These are phyloP conservation scores for Metarhizium rileyi DNA, from an alignment of 2,329 filamentous ascomycete genomes.

Conservation along the genomic window DNA sequence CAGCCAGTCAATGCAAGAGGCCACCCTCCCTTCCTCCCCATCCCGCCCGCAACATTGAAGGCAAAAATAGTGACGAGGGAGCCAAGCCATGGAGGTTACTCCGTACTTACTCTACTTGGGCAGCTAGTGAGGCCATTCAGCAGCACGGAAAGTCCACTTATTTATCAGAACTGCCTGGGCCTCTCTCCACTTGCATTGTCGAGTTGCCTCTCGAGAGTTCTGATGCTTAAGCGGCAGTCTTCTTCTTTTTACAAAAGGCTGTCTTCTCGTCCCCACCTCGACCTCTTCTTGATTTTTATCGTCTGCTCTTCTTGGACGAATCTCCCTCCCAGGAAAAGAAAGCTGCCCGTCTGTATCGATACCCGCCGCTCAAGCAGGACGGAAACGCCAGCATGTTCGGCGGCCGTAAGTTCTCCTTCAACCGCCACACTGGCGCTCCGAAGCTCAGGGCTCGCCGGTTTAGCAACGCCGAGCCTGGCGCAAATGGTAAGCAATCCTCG, in stretches of 20 bases:
- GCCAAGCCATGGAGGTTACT: too few species aligned
- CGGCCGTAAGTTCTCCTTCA: conserved; percentile 57
- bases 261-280: neutral
- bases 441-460: conserved; percentile 44
- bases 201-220: neutral
- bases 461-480: conserved; percentile 46
- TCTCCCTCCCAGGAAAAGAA: neutral
- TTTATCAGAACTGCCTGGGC: too few species aligned
- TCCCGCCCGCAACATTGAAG: too few species aligned
- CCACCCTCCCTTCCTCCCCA: too few species aligned
- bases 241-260: neutral
- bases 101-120: too few species aligned
- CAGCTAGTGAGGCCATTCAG: neutral
- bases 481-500: conserved; percentile 38
- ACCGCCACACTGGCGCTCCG: conserved; percentile 53
- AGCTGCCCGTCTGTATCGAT: neutral
- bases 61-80: too few species aligned
- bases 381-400: conserved; percentile 33
- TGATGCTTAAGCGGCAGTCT: neutral
- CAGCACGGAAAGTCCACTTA: conserved; percentile 1
- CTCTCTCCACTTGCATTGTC: conserved; percentile 3
- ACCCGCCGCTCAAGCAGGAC: neutral
- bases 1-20: too few species aligned
- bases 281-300: neutral
- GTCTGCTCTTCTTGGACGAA: neutral